Evolutionary conservation across 306 rosid genomes (phyloP), one percentile per base, ranked within the genome.

Genomic region (Vigna unguiculata): DNA sequence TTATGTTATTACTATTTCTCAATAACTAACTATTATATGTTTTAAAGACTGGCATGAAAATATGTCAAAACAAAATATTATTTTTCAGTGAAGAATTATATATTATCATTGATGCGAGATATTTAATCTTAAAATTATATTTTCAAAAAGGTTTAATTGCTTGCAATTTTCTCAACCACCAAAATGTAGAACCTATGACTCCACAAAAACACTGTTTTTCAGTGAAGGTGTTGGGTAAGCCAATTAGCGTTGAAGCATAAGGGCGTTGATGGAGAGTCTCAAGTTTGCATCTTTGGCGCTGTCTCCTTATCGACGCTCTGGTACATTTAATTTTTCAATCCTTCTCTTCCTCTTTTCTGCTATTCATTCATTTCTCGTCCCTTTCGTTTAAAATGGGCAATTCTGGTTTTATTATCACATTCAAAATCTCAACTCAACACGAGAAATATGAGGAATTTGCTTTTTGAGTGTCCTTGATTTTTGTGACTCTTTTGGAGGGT

Each of bases 91-190:
- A 8, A 38, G 43, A 38, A 38, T 9, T 5, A 38, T 5, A 38
- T 7, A 38, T 38, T 34, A 34, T 6, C 40, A 6, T 43, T 43
- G 5, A 9, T 40, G 12, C 9, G 4, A 43, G 15, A 11, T 43
- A 43, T 43, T 43, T 16, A 43, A 43, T 43, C 15, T 43, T 7
- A 3, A 43, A 43, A 43, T 12, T 43, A 9, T 40, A 43, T 14
- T 47, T 48, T 14, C 3, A 52, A 19, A 52, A 17, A 25, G 24
- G 40, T 16, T 66, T 28, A 1, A 40, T 38, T 12, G 25, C 12
- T 40, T 45, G 85, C 21, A 47, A 67, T 72, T 65, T 77, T 72
- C 24, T 71, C 4, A 47, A 66, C 82, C 80, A 76, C 87, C 76
- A 76, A 76, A 78, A 64, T 0, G 46, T 47, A 2, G 69, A 77